These are phyloP conservation scores for Yarrowia hollandica DNA, from an alignment of 805 yeast species.

Conservation along the genomic window DNA sequence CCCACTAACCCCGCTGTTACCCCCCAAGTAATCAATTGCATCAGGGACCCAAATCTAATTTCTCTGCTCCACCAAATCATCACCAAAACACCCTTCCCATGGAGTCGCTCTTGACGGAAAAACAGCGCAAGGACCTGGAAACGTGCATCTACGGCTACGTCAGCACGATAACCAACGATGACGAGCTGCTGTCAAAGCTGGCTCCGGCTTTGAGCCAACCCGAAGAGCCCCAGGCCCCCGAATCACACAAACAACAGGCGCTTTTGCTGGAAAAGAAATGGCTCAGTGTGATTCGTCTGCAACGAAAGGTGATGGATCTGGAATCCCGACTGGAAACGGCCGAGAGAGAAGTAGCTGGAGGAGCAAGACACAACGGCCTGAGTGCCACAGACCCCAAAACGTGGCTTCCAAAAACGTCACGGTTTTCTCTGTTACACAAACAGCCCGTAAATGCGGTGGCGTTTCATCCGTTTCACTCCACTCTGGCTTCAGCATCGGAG, in stretches of 20 bases:
- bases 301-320: constrained; percentile 65
- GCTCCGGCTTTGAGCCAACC: constrained; percentile 21
- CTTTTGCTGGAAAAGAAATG: constrained; percentile 71
- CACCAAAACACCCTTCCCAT: no score
- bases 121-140: constrained; percentile 48
- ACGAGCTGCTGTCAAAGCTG: constrained; percentile 5
- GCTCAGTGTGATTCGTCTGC: constrained; percentile 80
- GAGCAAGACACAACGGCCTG: constrained; percentile 32
- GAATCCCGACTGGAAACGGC: constrained; percentile 59
- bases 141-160: constrained; percentile 49
- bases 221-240: constrained; percentile 26
- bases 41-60: no score
- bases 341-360: constrained; percentile 43
- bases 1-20: no score
- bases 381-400: constrained; percentile 40
- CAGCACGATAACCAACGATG: not conserved
- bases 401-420: constrained; percentile 63
- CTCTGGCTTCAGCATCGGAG: constrained; percentile 62
- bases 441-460: constrained; percentile 61
- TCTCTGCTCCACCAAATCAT: no score
- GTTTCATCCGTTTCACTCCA: constrained; percentile 74
- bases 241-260: constrained; percentile 36
- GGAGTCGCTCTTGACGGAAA: constrained; percentile 44
- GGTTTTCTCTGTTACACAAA: constrained; percentile 53
- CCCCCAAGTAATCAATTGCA: no score